These are phyloP conservation scores for Aplosporella prunicola DNA, from an alignment of 2,329 filamentous ascomycete genomes.

Conservation along the genomic window DNA sequence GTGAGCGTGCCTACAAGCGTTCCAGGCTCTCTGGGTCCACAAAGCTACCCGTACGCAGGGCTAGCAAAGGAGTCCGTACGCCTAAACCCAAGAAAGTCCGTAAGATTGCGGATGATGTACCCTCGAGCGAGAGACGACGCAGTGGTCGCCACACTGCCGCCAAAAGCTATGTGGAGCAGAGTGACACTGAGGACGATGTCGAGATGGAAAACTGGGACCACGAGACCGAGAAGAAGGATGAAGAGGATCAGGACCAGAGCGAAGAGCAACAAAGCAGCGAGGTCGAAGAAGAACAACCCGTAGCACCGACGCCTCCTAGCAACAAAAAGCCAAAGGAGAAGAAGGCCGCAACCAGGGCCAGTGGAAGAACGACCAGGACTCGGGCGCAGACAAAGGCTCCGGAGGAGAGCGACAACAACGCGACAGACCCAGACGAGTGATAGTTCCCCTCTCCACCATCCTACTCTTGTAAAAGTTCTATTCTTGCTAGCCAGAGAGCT, in stretches of 20 bases:
- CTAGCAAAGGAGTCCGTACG: slow-evolving; percentile 25
- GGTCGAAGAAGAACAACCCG: slow-evolving; percentile 9
- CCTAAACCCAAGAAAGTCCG: slow-evolving; percentile 25
- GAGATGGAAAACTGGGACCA: slow-evolving; percentile 19
- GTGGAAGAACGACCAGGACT: no score
- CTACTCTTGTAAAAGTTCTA: no score
- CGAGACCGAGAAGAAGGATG: slow-evolving; percentile 20
- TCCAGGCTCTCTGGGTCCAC: slow-evolving; percentile 23
- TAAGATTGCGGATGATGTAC: slow-evolving; percentile 19
- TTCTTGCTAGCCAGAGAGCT: no score
- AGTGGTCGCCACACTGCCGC: slow-evolving; percentile 30
- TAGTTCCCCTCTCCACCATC: no score
- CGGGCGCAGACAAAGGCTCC: no score
- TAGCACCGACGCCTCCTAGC: no score
- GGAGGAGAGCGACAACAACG: no score
- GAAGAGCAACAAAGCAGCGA: slow-evolving; percentile 13
- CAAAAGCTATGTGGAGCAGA: slow-evolving; percentile 38
- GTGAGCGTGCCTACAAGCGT: slow-evolving; percentile 26
- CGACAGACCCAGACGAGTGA: no score
- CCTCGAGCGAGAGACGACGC: slow-evolving; percentile 33
- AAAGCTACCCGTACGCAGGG: slow-evolving; percentile 22
- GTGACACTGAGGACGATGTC: slow-evolving; percentile 26
- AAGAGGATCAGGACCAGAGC: slow-evolving; percentile 17
- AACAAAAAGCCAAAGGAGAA: no score
- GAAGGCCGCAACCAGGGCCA: no score